phyloP scores from a whole-genome alignment of 257 asterid genomes.

The Primulina tabacum region DNA sequence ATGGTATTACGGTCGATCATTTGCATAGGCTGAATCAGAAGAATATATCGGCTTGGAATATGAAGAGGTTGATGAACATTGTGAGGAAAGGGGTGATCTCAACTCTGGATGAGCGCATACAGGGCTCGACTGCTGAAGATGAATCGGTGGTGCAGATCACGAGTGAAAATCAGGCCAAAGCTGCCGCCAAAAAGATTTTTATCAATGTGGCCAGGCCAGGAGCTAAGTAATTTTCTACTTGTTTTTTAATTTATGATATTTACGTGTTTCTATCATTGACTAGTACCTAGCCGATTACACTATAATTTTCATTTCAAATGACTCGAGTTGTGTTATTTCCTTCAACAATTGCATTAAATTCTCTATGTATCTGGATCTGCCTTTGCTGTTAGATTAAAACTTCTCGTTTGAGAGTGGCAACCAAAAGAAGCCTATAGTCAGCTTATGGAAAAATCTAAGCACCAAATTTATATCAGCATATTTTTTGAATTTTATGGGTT shows the following conservation, averaged over 20 bases:
- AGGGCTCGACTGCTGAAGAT: constrained; percentile 36
- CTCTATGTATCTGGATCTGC: not conserved
- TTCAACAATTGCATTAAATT: not conserved
- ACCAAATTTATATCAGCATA: not conserved
- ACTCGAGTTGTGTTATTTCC: not conserved
- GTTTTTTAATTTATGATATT: no score
- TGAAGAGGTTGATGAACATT: constrained; percentile 58
- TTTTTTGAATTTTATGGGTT: not conserved
- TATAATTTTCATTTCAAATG: not conserved
- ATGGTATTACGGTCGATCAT: constrained; percentile 42
- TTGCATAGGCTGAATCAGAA: constrained; percentile 56
- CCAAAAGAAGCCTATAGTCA: not conserved
- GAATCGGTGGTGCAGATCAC: constrained; percentile 51
- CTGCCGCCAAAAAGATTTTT: constrained; percentile 57
- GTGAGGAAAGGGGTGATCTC: constrained; percentile 50
- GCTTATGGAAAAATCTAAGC: not conserved
- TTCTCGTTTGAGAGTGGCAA: constrained; percentile 1
- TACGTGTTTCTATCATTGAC: not conserved
- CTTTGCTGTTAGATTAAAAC: not conserved
- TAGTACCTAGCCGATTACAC: not conserved
- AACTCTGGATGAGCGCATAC: constrained; percentile 48
- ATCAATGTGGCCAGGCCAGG: constrained; percentile 46
- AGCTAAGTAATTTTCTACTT: constrained; percentile 38
- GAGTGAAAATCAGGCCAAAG: constrained; percentile 48
- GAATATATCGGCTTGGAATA: constrained; percentile 63